Conservation (phyloP, 805 yeast species). For the Saturnispora bothae region DNA sequence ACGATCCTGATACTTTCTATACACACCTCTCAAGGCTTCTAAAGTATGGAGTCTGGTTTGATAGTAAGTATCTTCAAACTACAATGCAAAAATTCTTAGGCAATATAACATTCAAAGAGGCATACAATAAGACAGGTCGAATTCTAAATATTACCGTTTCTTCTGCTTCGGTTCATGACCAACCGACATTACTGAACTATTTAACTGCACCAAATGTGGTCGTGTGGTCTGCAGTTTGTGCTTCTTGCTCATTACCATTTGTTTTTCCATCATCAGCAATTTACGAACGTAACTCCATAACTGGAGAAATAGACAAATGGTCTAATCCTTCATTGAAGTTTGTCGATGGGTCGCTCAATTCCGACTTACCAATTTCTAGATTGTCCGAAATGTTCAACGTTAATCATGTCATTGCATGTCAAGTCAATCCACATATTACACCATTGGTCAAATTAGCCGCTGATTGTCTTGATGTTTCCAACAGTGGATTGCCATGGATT, state of each 20-base stretch:
- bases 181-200: conserved; percentile 72
- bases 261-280: conserved; percentile 79
- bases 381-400: conserved; percentile 95
- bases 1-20: conserved; percentile 41
- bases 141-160: conserved; percentile 93
- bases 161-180: conserved; percentile 83
- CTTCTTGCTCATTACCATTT: conserved; percentile 90
- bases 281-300: conserved; percentile 68
- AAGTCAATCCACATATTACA: conserved; percentile 92
- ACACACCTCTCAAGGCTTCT: conserved; percentile 50
- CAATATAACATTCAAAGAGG: conserved; percentile 86
- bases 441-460: conserved; percentile 69
- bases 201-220: conserved; percentile 73
- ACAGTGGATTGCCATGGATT: conserved; percentile 46
- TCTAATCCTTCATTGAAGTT: conserved; percentile 63
- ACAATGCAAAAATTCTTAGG: conserved; percentile 79
- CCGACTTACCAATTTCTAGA: conserved; percentile 84
- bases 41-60: conserved; percentile 86
- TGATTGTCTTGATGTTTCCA: conserved; percentile 29
- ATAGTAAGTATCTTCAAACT: conserved; percentile 53
- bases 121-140: conserved; percentile 86
- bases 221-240: conserved; percentile 85
- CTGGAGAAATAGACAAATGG: conserved; percentile 76
- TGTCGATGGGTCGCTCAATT: conserved; percentile 94
- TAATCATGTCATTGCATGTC: conserved; percentile 94